Conservation (phyloP, 179 eudicot genomes). For the Amaranthus tricolor region DNA sequence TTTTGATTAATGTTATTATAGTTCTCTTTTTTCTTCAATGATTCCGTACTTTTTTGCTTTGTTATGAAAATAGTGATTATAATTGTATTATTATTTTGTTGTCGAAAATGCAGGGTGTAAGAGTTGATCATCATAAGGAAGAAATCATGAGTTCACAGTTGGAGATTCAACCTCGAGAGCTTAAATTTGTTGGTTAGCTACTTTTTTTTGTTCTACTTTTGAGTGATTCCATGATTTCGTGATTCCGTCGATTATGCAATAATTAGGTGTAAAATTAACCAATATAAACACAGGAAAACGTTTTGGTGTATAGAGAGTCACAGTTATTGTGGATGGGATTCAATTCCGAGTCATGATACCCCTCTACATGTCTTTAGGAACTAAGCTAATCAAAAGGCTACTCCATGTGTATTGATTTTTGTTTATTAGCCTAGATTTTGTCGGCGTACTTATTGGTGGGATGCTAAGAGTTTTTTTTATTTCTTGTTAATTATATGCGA, state of each 20-base stretch:
- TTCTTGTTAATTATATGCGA: slow-evolving; percentile 10
- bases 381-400: no score
- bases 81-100: neutral
- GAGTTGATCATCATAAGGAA: slow-evolving; percentile 13
- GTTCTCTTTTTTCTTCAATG: slow-evolving; percentile 1
- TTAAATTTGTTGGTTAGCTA: slow-evolving; percentile 36
- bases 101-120: slow-evolving; percentile 12
- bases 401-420: neutral
- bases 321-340: no score
- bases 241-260: no score
- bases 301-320: no score
- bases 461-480: slow-evolving; percentile 4
- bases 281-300: no score
- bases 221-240: neutral
- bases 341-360: no score
- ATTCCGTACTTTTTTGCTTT: slow-evolving; percentile 14
- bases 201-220: neutral
- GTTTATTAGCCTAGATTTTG: no score
- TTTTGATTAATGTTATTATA: neutral
- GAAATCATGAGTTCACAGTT: slow-evolving; percentile 38
- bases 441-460: neutral
- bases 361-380: no score
- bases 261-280: no score
- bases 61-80: neutral
- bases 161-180: slow-evolving; percentile 54